Base-by-base conservation (phyloP, 1,284 basidiomycete species). In the Athelia psychrophila region DNA sequence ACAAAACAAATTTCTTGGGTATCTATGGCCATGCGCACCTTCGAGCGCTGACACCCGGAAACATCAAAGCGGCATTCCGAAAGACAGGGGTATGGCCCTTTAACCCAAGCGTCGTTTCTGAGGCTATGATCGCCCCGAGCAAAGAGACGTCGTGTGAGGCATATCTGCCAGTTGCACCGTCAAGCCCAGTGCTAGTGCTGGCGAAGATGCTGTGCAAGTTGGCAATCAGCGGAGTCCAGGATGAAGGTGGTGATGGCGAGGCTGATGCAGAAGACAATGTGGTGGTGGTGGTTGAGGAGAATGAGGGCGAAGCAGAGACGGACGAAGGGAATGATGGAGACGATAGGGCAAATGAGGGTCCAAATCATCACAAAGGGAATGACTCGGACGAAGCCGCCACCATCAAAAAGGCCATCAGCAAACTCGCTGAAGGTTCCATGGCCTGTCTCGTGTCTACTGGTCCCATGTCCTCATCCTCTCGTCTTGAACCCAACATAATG, bases 61-160 rank as follows among this genome's bases (percentile, higher is more conserved):
- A n/a, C n/a, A n/a, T n/a, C n/a, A n/a, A n/a, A n/a, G n/a, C n/a
- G n/a, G n/a, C n/a, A n/a, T n/a, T n/a, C 36, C n/a, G 30, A 6
- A 51, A 44, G 20, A 55, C 54, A 13, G 54, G 54, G 18, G 54
- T 55, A 10, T 54, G 25, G 27, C 54, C 54, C 27, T 56, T 42
- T 38, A 49, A 55, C 40, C 50, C 50, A 9, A 25, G 23, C 19
- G 46, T 51, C 15, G 30, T 56, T 18, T 24, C 50, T 4, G 22
- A 8, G 10, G 24, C 33, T 5, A 52, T 48, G 50, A 51, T 56
- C 44, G 50, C 50, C 15, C 54, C 54, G 3, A 55, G 54, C 36
- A 20, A 32, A 18, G 35, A 51, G 25, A 47, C 33, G 12, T 53
- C 51, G 33, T 9, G 8, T n/a, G 15, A 48, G 20, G 44, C 16